A percentile compares a stretch with the other conserved stretches of the same genome.
These are phyloP conservation scores for Penicilliopsis zonata DNA, from an alignment of 495 filamentous ascomycete genomes.

Conservation along the genomic window DNA sequence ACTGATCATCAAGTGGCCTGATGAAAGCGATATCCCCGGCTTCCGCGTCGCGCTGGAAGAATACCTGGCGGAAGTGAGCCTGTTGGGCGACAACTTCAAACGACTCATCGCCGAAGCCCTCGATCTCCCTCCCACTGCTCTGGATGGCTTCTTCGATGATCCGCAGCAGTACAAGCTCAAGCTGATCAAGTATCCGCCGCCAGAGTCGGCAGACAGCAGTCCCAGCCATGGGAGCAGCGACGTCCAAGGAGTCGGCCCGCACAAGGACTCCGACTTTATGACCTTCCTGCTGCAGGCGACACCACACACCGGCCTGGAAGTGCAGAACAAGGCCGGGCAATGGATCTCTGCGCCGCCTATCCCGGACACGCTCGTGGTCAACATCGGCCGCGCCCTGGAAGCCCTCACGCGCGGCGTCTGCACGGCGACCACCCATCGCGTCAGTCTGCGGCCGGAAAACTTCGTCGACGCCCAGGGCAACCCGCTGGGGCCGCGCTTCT, in stretches of 20 bases:
- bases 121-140: conserved; percentile 56
- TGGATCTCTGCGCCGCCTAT: conserved; percentile 59
- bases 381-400: conserved; percentile 87
- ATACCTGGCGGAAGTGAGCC: conserved; percentile 66
- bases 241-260: conserved; percentile 67
- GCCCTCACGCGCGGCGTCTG: conserved; percentile 85
- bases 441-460: conserved; percentile 29
- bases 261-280: conserved; percentile 87
- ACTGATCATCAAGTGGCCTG: conserved; percentile 60
- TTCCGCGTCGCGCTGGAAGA: conserved; percentile 59
- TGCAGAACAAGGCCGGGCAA: conserved; percentile 68
- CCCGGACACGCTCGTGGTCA: conserved; percentile 58
- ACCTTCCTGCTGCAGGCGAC: conserved; percentile 81
- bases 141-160: conserved; percentile 69
- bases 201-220: no score
- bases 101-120: conserved; percentile 80
- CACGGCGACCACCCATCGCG: conserved; percentile 75
- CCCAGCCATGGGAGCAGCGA: conserved; percentile 26
- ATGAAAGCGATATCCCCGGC: conserved; percentile 46
- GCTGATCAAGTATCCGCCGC: conserved; percentile 75
- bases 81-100: conserved; percentile 65
- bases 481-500: conserved; percentile 55
- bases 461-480: conserved; percentile 15
- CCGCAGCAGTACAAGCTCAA: conserved; percentile 82
- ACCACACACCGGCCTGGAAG: conserved; percentile 71